Base-by-base conservation (phyloP, 2,329 filamentous ascomycete genomes). In the Venturiaceae sp. region DNA sequence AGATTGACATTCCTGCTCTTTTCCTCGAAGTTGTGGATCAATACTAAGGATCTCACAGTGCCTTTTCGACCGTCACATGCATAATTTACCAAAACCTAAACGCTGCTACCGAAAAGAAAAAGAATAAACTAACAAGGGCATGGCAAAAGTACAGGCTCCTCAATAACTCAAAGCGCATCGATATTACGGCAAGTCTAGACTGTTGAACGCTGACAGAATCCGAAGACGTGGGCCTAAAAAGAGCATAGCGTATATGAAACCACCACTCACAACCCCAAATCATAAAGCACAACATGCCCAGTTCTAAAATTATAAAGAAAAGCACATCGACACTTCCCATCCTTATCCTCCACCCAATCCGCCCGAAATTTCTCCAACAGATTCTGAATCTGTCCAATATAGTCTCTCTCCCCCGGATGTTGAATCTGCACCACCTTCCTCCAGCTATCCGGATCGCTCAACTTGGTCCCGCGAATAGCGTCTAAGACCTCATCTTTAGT, bases 281-380 rank as follows among this genome's bases (percentile, higher is more conserved):
- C 91, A 71, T 96, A 96, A 68, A 92, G 90, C 55, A 96, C 80
- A 69, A 89, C 92, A 60, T 81, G 86, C 0, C 87, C 88, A 9
- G 90, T 95, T 60, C 91, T 80, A 66, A 95, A 96, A 66, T 96
- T 96, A 73, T 95, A 96, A 56, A 96, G 82, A 72, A 95, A 95
- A 11, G 89, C 88, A 69, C 92, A 88, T 23, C 46, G 21, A n/a
- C 56, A 53, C 52, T 82, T 80, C 26, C 81, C 80, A 8, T 71
- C 68, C 0, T 64, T 66, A 64, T 73, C 69, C n/a, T 63, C 66
- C 3, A 62, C 65, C 77, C 85, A 77, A 69, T 80, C 73, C 63
- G 77, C 72, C 69, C 83, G 83, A 76, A 94, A 72, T 66, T 80
- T 73, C 68, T 75, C 69, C 57, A 96, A 77, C 70, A 92, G 77